Evolutionary conservation across 163 green algal species (phyloP).

Genomic region (Scenedesmus sp.): DNA sequence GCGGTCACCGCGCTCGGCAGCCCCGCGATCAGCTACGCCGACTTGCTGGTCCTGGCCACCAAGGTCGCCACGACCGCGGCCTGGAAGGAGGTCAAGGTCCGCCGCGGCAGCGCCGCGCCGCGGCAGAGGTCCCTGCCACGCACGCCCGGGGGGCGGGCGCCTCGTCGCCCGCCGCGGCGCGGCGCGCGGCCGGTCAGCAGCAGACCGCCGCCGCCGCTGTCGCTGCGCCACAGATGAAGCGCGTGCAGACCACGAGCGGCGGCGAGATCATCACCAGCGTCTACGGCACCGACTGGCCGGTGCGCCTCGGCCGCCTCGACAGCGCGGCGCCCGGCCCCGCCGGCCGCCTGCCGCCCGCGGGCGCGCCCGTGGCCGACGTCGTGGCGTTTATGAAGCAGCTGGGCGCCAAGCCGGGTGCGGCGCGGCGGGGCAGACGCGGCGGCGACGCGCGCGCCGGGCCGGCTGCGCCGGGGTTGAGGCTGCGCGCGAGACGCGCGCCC

Average conservation of each 20-base stretch:
- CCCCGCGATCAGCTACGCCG: slow-evolving; percentile 75
- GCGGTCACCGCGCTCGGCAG: slow-evolving; percentile 39
- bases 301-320: slow-evolving; percentile 77
- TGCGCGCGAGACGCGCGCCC: no score
- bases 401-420: slow-evolving; percentile 52
- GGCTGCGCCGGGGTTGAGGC: no score
- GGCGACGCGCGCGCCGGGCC: no score
- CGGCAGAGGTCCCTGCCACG: no score
- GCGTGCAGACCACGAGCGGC: slow-evolving; percentile 40
- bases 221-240: slow-evolving; percentile 48
- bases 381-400: slow-evolving; percentile 59
- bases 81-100: slow-evolving; percentile 58
- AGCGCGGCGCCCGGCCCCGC: slow-evolving; percentile 37
- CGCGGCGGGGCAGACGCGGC: no score
- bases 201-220: slow-evolving; percentile 31
- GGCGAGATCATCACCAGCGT: slow-evolving; percentile 61
- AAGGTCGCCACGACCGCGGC: slow-evolving; percentile 59
- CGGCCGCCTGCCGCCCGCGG: slow-evolving; percentile 8
- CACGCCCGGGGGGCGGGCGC: no score
- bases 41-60: slow-evolving; percentile 73
- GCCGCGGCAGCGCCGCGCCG: not conserved
- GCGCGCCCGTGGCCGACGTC: slow-evolving; percentile 16
- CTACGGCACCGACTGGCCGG: slow-evolving; percentile 60
- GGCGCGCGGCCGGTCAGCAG: slow-evolving; percentile 18
- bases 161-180: no score